Conservation (phyloP, 2,329 filamentous ascomycete genomes). For the Periconia sp. region DNA sequence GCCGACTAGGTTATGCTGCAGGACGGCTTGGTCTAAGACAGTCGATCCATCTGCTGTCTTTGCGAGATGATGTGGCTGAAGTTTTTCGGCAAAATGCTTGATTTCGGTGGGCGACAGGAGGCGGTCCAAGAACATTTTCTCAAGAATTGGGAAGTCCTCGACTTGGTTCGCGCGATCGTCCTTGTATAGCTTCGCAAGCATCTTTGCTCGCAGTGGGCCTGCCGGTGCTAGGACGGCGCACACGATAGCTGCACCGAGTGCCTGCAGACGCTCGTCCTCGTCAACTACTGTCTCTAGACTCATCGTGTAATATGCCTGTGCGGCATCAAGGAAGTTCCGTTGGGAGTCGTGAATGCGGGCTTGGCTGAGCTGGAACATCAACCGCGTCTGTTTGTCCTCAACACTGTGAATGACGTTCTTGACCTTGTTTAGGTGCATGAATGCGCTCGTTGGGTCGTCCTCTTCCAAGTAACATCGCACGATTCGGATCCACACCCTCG, state of each 20-base stretch:
- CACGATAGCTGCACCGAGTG: conserved; percentile 84
- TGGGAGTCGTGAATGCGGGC: conserved; percentile 92
- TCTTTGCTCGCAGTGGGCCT: conserved; percentile 80
- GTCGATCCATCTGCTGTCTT: conserved; percentile 89
- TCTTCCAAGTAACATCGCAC: conserved; percentile 93
- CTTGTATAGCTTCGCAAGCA: conserved; percentile 86
- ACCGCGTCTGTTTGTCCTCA: conserved; percentile 71
- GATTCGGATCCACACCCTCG: conserved; percentile 88
- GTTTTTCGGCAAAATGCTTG: conserved; percentile 77
- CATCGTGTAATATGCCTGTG: conserved; percentile 86
- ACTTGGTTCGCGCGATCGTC: conserved; percentile 81
- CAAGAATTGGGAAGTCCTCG: conserved; percentile 84
- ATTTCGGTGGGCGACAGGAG: conserved; percentile 84
- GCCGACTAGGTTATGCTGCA: conserved; percentile 93
- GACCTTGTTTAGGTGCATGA: conserved; percentile 89
- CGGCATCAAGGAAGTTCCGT: conserved; percentile 86
- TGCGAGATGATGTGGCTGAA: conserved; percentile 88
- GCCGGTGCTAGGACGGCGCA: conserved; percentile 93
- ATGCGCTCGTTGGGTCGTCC: conserved; percentile 85
- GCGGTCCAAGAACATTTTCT: conserved; percentile 96
- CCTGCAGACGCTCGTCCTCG: conserved; percentile 83
- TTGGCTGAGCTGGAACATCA: conserved; percentile 90
- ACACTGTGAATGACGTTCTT: conserved; percentile 89
- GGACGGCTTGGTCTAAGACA: conserved; percentile 88
- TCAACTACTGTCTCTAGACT: conserved; percentile 79